Conservation (phyloP, 768 basidiomycete species). For the Hypholoma fasciculare region DNA sequence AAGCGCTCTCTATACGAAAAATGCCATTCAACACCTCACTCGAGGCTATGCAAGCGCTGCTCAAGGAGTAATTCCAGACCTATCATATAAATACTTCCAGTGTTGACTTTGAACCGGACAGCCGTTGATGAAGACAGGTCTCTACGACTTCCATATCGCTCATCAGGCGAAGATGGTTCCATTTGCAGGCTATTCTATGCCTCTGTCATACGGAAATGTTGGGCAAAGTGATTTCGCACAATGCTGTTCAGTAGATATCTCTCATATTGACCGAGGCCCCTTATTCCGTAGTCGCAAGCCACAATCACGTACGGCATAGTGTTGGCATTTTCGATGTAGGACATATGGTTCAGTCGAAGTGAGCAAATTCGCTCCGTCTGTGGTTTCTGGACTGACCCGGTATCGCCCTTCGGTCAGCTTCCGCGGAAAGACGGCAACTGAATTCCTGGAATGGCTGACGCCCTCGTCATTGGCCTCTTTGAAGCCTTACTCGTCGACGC, state of each 20-base stretch:
- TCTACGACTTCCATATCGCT: constrained; percentile 88
- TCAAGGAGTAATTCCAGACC: constrained; percentile 13
- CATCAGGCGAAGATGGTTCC: constrained; percentile 93
- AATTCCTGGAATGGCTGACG: constrained; percentile 87
- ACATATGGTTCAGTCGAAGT: constrained; percentile 97
- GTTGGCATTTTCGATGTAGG: constrained; percentile 96
- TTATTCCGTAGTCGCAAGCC: constrained; percentile 69
- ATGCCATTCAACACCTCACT: background rate
- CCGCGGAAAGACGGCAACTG: constrained; percentile 72
- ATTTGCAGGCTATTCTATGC: constrained; percentile 96
- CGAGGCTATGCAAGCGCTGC: constrained; percentile 23
- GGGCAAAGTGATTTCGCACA: constrained; percentile 63
- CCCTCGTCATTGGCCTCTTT: constrained; percentile 78
- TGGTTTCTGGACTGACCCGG: background rate
- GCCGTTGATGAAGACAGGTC: constrained; percentile 60
- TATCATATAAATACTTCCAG: background rate
- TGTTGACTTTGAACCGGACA: background rate
- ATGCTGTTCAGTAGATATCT: background rate
- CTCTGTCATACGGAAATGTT: constrained; percentile 77
- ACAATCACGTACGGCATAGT: constrained; percentile 80
- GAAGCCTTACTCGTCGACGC: constrained; percentile 73
- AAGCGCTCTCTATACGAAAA: background rate
- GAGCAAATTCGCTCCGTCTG: constrained; percentile 18
- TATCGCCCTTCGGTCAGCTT: constrained; percentile 50
- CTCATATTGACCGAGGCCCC: constrained; percentile 3